Evolutionary conservation across 2,329 filamentous ascomycete species (phyloP).

Genomic region (Colletotrichum sp.): DNA sequence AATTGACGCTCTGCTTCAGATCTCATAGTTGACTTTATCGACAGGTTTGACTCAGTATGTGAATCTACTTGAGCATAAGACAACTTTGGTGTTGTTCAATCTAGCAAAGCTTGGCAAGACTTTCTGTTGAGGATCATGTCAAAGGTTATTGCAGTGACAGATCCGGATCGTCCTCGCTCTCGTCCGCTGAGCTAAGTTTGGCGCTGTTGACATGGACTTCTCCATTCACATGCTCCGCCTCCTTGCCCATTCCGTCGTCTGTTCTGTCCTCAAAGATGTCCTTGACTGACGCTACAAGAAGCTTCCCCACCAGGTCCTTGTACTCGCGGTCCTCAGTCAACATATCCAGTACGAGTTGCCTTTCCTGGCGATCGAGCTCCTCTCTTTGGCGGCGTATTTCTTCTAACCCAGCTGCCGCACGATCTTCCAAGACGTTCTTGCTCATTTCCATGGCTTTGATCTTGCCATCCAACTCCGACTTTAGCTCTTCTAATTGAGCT

Average conservation of each 20-base stretch:
- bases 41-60: background rate
- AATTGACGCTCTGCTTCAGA: background rate
- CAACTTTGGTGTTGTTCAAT: background rate
- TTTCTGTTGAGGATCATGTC: background rate
- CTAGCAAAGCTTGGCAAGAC: background rate
- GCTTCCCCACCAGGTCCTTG: slow-evolving; percentile 29
- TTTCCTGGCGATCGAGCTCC: slow-evolving; percentile 39
- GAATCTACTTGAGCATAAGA: background rate
- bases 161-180: background rate
- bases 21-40: background rate
- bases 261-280: background rate
- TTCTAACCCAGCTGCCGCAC: slow-evolving; percentile 27
- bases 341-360: slow-evolving; percentile 29
- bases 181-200: background rate
- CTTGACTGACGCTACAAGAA: slow-evolving; percentile 32
- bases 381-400: slow-evolving; percentile 36
- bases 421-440: slow-evolving; percentile 36
- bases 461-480: slow-evolving; percentile 30
- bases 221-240: background rate
- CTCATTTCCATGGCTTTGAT: slow-evolving; percentile 36
- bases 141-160: background rate
- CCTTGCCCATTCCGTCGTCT: background rate
- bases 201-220: background rate
- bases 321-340: slow-evolving; percentile 32
- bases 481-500: slow-evolving; percentile 31